Evolutionary conservation across 805 yeast genomes (phyloP).

Genomic region (Vanderwaltozyma tropicalis): DNA sequence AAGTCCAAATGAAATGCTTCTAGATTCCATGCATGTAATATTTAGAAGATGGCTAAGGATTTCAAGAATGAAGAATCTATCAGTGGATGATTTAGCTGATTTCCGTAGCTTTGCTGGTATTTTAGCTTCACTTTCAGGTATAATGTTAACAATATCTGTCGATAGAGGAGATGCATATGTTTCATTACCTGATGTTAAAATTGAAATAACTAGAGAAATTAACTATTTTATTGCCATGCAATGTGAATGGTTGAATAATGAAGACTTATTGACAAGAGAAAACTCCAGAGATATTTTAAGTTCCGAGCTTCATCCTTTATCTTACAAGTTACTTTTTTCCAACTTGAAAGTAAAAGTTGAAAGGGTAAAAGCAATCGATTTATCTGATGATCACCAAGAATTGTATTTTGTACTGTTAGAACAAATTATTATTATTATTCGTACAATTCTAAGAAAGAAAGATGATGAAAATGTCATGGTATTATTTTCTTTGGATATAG

Average conservation of each 20-base stretch:
- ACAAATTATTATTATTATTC: slow-evolving; percentile 38
- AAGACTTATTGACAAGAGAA: slow-evolving; percentile 50
- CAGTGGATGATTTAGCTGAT: slow-evolving; percentile 32
- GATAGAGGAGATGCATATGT: neutral
- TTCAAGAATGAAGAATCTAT: slow-evolving; percentile 10
- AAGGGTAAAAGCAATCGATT: slow-evolving; percentile 19
- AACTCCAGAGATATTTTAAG: slow-evolving; percentile 63
- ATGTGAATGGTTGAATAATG: slow-evolving; percentile 37
- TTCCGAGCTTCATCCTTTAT: slow-evolving; percentile 50
- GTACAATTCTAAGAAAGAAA: slow-evolving; percentile 30
- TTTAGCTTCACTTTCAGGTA: slow-evolving; percentile 58
- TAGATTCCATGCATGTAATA: slow-evolving; percentile 28
- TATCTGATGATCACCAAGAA: slow-evolving; percentile 17
- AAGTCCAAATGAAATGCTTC: slow-evolving; percentile 17
- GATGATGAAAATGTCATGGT: slow-evolving; percentile 26
- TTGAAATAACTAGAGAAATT: slow-evolving; percentile 23
- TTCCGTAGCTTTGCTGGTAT: slow-evolving; percentile 63
- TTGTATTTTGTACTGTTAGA: slow-evolving; percentile 34
- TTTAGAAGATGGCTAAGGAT: slow-evolving; percentile 23
- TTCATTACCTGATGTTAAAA: neutral
- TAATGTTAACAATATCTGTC: slow-evolving; percentile 34
- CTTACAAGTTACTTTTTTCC: slow-evolving; percentile 39
- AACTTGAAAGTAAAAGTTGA: slow-evolving; percentile 34
- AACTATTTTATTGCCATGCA: slow-evolving; percentile 43
- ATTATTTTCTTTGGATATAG: slow-evolving; percentile 27